Base-by-base conservation (phyloP, 2,329 filamentous ascomycete genomes). In the Aspergillus carbonarius region DNA sequence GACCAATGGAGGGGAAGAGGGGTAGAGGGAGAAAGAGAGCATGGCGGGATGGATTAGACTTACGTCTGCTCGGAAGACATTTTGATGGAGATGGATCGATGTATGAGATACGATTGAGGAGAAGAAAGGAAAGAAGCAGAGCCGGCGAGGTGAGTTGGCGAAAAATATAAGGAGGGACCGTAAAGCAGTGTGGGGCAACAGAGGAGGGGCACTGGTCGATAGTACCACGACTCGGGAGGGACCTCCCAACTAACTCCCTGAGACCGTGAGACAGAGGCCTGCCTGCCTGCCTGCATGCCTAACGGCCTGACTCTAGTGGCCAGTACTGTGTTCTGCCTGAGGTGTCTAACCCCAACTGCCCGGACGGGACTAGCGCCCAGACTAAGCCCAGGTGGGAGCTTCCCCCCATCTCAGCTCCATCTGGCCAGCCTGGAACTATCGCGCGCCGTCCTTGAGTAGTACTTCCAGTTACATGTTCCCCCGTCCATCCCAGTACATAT, bases 11-110 rank as follows among this genome's bases (percentile, higher is more conserved):
- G 17, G 27, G 48, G 49, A 7, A 30, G 39, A 27, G 25, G 23
- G 18, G 17, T 34, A 30, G n/a, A 50, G 48, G 27, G 27, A 30
- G 23, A 13, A 40, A 23, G 47, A 51, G 50, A 40, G n/a, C 17
- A 53, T 17, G 42, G 23, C 30, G 55, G 52, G 50, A n/a, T 61
- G 46, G 60, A 48, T 54, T 56, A 3, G 42, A 82, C 90, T 80
- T 82, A 96, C 92, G 92, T 96, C 85, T 93, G 90, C 83, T 96
- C 92, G 81, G 79, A 82, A 82, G 90, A 85, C 87, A 90, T 90
- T 76, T 76, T 87, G 81, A 73, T 66, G 72, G 66, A 69, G 73
- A 64, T 63, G 68, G 68, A 64, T 63, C 68, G 68, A 61, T 48
- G 59, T 65, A 54, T 53, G 55, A 60, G 53, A 57, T 49, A 60